Base-by-base conservation (phyloP, 352 stramenopile genomes). In the Hyaloperonospora brassicae region DNA sequence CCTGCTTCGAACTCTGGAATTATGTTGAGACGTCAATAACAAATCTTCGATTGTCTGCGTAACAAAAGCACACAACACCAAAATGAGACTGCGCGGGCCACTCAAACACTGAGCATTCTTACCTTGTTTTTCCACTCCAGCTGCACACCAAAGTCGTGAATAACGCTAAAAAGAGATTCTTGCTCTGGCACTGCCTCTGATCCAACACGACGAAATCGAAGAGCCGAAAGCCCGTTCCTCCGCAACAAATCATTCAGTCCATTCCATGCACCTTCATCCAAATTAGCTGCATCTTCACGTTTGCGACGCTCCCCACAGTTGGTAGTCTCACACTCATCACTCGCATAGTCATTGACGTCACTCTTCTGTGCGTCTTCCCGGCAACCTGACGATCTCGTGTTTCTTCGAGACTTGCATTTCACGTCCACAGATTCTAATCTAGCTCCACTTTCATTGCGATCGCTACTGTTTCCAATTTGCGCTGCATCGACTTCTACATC, bases 11-110 rank as follows among this genome's bases (percentile, higher is more conserved):
- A 72, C 69, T 53, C 75, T 72, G 17, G 76, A 81, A 31, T 65
- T 83, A 13, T 70, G 68, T 27, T 86, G 85, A 4, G 79, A 86
- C 12, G 84, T 59, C 23, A 93, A 61, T 34, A 89, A 69, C 34
- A 93, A 56, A 36, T 90, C 73, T 66, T 93, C 73, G 44, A 93
- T 90, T 22, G 75, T 79, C 79, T 92, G 38, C 31, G 41, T 9
- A 25, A 50, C 24, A 69, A 5, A 25, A 51, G 31, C 31, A 56
- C 3, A 24, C 41, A 51, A 53, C 12, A 52, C 0, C 27, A 1
- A 5, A n/a, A 27, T 62, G 23, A 68, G 44, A 46, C 57, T 17
- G 12, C 1, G 24, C 17, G 43, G 56, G 5, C 43, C 24, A n/a
- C n/a, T 25, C 50, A 39, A 21, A 47, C 22, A 21, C 30, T 35